These are phyloP conservation scores for Capronia coronata DNA, from an alignment of 2,329 filamentous ascomycete species.

Conservation along the genomic window DNA sequence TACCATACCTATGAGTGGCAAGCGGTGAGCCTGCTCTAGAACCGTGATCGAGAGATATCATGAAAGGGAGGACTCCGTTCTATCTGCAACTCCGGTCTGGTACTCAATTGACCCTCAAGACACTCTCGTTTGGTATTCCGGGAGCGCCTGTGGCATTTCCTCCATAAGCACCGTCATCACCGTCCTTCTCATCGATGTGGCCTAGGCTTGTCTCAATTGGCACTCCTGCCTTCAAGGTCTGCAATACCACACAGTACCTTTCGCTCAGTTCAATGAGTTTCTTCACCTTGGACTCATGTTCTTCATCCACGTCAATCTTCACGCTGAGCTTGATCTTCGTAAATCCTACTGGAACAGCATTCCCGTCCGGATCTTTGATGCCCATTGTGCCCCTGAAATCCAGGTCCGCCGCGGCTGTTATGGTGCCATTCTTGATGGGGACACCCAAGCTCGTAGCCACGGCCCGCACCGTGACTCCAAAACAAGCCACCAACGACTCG, in stretches of 20 bases:
- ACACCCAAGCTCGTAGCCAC: conserved; percentile 45
- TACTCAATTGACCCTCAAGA: conserved; percentile 13
- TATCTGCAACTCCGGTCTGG: neutral
- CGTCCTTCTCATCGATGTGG: conserved; percentile 3
- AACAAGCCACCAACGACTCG: conserved; percentile 46
- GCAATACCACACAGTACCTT: conserved; percentile 44
- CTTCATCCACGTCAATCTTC: conserved; percentile 38
- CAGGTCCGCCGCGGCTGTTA: conserved; percentile 43
- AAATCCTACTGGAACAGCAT: conserved; percentile 43
- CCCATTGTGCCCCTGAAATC: conserved; percentile 47
- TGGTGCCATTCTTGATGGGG: conserved; percentile 39
- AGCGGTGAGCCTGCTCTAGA: no score
- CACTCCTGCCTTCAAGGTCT: conserved; percentile 37
- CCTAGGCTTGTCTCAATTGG: conserved; percentile 31
- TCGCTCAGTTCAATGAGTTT: conserved; percentile 45
- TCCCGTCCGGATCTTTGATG: conserved; percentile 35
- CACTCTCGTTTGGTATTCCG: conserved; percentile 16
- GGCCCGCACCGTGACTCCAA: conserved; percentile 47
- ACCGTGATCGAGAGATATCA: no score
- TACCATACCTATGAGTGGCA: no score
- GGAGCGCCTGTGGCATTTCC: conserved; percentile 4
- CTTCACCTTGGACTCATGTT: conserved; percentile 38
- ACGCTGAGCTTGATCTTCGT: conserved; percentile 43
- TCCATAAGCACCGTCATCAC: conserved; percentile 3
- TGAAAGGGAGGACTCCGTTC: no score